These are phyloP conservation scores for Neurospora hispaniola DNA, from an alignment of 495 filamentous ascomycete genomes.

Conservation along the genomic window DNA sequence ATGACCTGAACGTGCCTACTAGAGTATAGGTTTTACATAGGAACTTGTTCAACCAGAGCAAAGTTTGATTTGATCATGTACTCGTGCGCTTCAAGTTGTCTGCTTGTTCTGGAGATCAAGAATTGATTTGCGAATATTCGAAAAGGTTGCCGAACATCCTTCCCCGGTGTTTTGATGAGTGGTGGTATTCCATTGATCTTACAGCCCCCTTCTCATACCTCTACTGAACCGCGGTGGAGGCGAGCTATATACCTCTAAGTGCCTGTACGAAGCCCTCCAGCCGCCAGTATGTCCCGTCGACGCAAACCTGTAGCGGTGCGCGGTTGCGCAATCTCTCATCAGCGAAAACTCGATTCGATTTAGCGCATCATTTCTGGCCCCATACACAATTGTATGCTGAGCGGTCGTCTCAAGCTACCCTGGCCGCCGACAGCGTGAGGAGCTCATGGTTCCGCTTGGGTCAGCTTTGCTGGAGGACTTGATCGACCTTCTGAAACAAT, in stretches of 20 bases:
- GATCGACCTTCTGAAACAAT: background rate
- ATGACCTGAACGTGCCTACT: background rate
- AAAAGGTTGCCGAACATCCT: background rate
- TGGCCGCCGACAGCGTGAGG: background rate
- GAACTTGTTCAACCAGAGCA: background rate
- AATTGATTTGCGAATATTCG: background rate
- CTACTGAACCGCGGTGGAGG: background rate
- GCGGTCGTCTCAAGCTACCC: background rate
- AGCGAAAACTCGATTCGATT: background rate
- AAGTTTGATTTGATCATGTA: background rate
- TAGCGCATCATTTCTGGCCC: background rate
- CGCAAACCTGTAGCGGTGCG: background rate
- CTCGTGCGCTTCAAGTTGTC: background rate
- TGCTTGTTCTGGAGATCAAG: background rate
- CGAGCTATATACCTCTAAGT: background rate
- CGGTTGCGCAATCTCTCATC: background rate
- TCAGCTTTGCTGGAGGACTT: background rate
- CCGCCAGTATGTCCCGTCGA: background rate
- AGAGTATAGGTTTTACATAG: background rate
- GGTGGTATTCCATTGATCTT: background rate
- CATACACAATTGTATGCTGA: background rate
- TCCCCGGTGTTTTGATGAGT: background rate
- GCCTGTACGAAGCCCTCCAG: background rate
- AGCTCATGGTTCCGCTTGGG: background rate
- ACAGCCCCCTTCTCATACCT: background rate